Base-by-base conservation (phyloP, 2,329 filamentous ascomycete species). In the Talaromyces sp. region DNA sequence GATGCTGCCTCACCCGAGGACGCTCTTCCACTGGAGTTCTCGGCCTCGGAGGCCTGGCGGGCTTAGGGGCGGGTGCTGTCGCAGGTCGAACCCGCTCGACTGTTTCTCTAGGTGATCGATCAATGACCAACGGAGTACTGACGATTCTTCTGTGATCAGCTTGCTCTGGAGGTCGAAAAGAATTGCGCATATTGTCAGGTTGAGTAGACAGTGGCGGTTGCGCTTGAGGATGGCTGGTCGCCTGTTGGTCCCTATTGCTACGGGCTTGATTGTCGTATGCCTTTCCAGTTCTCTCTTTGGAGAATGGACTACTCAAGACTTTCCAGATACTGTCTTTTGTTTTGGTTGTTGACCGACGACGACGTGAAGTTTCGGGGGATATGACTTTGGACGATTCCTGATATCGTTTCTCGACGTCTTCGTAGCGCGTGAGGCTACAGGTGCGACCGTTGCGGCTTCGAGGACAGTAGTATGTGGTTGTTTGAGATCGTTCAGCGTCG, bases 401-500 rank as follows among this genome's bases (percentile, higher is more conserved):
- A 43, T 68, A 70, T 14, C 67, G 62, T 63, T 69, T 65, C 37
- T 64, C 66, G 58, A 60, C 60, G 35, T 72, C 63, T 47, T 68
- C 62, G 14, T 67, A 19, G 41, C 64, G 61, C 35, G 66, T 65
- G 22, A 64, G 65, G 31, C 49, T 65, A 66, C 65, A 68, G 58
- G 68, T 58, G 27, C 62, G 56, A 27, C 47, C 57, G 22, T 66
- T 62, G 54, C 67, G 63, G 43, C 62, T 69, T 47, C 68, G 66
- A 43, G 67, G 24, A 56, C 68, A 68, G 41, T 62, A 65, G 62
- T 66, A 68, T 54, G 69, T 69, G 14, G 68, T 60, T 54, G 68
- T 68, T 67, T 65, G 72, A 43, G 61, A 71, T 60, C 69, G 70
- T 39, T 68, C 62, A 64, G 71, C 68, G 56, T 69, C 67, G 54